These are phyloP conservation scores for Neopestalotiopsis sp. DNA, from an alignment of 2,329 filamentous ascomycete genomes.

Conservation along the genomic window DNA sequence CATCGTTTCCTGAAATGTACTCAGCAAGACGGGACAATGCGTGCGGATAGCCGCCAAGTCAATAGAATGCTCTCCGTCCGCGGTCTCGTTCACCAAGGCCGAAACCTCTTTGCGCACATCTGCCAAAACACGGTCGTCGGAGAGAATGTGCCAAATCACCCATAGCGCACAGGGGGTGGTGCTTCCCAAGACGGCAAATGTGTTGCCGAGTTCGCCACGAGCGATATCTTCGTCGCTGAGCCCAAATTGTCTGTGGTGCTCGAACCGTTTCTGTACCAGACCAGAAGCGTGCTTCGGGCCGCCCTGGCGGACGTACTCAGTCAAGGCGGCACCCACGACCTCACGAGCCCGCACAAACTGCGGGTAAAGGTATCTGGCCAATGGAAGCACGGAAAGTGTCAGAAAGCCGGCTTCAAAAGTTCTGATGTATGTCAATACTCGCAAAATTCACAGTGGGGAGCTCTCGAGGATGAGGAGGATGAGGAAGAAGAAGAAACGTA, in stretches of 20 bases:
- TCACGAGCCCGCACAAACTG: constrained; percentile 23
- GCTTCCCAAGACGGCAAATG: constrained; percentile 31
- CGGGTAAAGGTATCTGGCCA: constrained; percentile 19
- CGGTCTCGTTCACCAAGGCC: neutral
- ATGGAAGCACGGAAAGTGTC: constrained; percentile 25
- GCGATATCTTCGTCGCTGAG: constrained; percentile 30
- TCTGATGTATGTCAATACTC: constrained; percentile 7
- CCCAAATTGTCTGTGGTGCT: constrained; percentile 29
- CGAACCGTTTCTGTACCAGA: constrained; percentile 29
- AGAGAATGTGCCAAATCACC: constrained; percentile 33
- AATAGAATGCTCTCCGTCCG: neutral
- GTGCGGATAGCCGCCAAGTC: constrained; percentile 24
- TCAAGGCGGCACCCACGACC: constrained; percentile 23
- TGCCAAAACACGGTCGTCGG: constrained; percentile 25
- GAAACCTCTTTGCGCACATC: constrained; percentile 25
- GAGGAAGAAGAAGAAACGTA: neutral
- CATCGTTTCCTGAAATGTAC: constrained; percentile 35
- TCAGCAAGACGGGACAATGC: constrained; percentile 33
- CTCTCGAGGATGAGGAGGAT: no score
- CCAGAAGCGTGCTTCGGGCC: constrained; percentile 30
- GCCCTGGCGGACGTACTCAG: constrained; percentile 29
- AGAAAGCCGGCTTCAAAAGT: constrained; percentile 27
- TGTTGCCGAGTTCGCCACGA: constrained; percentile 33
- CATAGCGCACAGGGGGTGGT: constrained; percentile 30
- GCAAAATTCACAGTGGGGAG: no score